These are phyloP conservation scores for Geosmithia flava DNA, from an alignment of 2,329 filamentous ascomycete genomes.

Conservation along the genomic window DNA sequence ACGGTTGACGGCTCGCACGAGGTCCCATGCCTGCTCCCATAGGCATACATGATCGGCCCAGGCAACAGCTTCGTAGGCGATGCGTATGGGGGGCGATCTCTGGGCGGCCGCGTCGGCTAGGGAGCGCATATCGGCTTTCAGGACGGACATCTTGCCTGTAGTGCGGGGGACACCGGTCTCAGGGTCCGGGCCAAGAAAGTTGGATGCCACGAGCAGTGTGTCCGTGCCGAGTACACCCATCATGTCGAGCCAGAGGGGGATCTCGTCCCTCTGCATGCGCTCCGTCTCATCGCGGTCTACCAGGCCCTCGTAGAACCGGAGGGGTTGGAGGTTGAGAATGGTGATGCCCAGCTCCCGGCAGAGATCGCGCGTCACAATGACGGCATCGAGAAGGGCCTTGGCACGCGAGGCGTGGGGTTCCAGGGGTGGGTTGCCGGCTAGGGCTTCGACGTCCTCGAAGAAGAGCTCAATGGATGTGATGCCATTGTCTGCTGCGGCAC, in stretches of 20 bases:
- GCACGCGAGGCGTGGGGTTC: slow-evolving; percentile 14
- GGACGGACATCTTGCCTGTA: slow-evolving; percentile 35
- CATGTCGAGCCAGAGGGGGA: slow-evolving; percentile 58
- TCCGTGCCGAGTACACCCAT: slow-evolving; percentile 53
- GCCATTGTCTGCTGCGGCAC: slow-evolving; percentile 51
- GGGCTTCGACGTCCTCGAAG: slow-evolving; percentile 59
- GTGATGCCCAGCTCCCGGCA: slow-evolving; percentile 41
- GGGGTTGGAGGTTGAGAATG: slow-evolving; percentile 63
- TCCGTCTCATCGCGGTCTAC: slow-evolving; percentile 45
- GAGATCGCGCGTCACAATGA: slow-evolving; percentile 35
- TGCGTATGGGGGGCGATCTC: slow-evolving; percentile 45
- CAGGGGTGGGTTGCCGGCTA: slow-evolving; percentile 34
- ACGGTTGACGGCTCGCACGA: slow-evolving; percentile 52
- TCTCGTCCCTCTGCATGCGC: slow-evolving; percentile 41
- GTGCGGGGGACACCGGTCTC: slow-evolving; percentile 11
- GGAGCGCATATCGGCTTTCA: slow-evolving; percentile 49
- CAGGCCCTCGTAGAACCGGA: slow-evolving; percentile 67
- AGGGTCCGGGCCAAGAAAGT: slow-evolving; percentile 33
- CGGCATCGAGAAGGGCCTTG: slow-evolving; percentile 19
- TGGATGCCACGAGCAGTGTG: slow-evolving; percentile 63
- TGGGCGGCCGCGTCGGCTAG: slow-evolving; percentile 55
- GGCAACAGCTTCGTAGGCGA: slow-evolving; percentile 62
- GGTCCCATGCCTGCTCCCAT: slow-evolving; percentile 62
- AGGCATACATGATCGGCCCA: slow-evolving; percentile 60
- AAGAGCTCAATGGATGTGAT: slow-evolving; percentile 65